Conservation (phyloP, 352 stramenopile genomes). For the Phytophthora capsici region DNA sequence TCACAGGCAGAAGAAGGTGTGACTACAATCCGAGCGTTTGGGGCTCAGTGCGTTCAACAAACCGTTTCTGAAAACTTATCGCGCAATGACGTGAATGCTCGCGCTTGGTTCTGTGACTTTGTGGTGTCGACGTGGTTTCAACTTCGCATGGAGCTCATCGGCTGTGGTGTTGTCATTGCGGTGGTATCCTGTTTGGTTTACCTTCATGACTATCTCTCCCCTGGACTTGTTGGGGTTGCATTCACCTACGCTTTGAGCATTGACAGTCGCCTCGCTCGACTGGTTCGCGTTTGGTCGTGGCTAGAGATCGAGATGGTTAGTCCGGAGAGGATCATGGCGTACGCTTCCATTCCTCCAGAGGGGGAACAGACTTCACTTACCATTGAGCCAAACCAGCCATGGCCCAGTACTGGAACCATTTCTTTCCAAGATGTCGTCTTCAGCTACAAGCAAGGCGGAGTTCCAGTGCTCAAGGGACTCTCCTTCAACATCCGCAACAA, state of each 20-base stretch:
- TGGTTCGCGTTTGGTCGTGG: slow-evolving; percentile 63
- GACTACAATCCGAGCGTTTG: slow-evolving; percentile 48
- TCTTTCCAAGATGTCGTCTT: slow-evolving; percentile 85
- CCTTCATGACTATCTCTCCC: slow-evolving; percentile 38
- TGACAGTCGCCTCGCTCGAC: slow-evolving; percentile 73
- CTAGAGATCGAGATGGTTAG: slow-evolving; percentile 66
- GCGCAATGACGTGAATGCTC: slow-evolving; percentile 39
- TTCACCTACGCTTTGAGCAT: slow-evolving; percentile 90
- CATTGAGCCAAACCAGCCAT: slow-evolving; percentile 38
- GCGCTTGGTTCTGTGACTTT: slow-evolving; percentile 33
- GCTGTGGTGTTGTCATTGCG: slow-evolving; percentile 48
- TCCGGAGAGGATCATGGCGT: slow-evolving; percentile 56
- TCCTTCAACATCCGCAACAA: too few species aligned
- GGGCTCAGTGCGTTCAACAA: slow-evolving; percentile 19
- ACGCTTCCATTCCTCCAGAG: slow-evolving; percentile 33
- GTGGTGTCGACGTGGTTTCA: slow-evolving; percentile 51
- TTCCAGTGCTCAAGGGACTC: too few species aligned
- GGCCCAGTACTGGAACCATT: slow-evolving; percentile 78
- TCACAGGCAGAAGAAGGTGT: slow-evolving; percentile 41
- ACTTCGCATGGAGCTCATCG: slow-evolving; percentile 60
- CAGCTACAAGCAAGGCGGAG: slow-evolving; percentile 69
- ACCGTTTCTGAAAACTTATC: slow-evolving; percentile 32
- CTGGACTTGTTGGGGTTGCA: slow-evolving; percentile 85
- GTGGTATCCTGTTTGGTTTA: slow-evolving; percentile 49
- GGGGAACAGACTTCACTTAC: slow-evolving; percentile 20